Base-by-base conservation (phyloP, 768 basidiomycete species). In the Naematelia aurantialba region DNA sequence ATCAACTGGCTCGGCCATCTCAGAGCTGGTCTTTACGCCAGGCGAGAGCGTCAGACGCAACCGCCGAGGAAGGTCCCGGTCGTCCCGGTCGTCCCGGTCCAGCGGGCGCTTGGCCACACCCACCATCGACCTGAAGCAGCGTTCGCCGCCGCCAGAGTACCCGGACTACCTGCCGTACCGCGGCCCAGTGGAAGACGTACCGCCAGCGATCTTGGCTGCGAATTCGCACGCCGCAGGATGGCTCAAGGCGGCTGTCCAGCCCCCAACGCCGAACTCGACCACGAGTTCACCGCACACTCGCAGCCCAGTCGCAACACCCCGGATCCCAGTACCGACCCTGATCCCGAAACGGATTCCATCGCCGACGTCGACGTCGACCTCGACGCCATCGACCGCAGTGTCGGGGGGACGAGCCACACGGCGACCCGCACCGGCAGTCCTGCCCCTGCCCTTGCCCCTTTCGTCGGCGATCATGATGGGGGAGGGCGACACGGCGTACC, bases 111-210 rank as follows among this genome's bases (percentile, higher is more conserved):
- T 59, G 10, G 50, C 57, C 11, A 29, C 34, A 8, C 8, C 34
- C 8, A 39, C 17, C 8, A 8, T 39, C 17, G 34, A 39, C 17
- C 8, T 8, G 14, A 21, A 17, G 17, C 21, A 4, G 25, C 24
- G n/a, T 2, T 44, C 60, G 2, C 48, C 57, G 1, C 53, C 60
- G 19, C 64, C 60, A 2, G 31, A 53, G 11, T 52, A 61, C 45
- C 56, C 60, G 1, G 66, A 67, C 19, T 67, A 61, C 52, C 58
- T 67, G 27, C 66, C 66, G 14, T 67, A 67, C 49, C 53, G 29
- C 13, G 60, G 61, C 17, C 63, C 66, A 11, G 45, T 62, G 25
- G 57, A 56, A 34, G 29, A 44, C 3, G 29, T 19, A 5, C 58
- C 54, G 5, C 5, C 46, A 17, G 60, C 53, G 25, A 56, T 66